A percentile compares a stretch with the other conserved stretches of the same genome.
These are phyloP conservation scores for Solidago caesia DNA, from an alignment of 129 eudicot species.

Conservation along the genomic window DNA sequence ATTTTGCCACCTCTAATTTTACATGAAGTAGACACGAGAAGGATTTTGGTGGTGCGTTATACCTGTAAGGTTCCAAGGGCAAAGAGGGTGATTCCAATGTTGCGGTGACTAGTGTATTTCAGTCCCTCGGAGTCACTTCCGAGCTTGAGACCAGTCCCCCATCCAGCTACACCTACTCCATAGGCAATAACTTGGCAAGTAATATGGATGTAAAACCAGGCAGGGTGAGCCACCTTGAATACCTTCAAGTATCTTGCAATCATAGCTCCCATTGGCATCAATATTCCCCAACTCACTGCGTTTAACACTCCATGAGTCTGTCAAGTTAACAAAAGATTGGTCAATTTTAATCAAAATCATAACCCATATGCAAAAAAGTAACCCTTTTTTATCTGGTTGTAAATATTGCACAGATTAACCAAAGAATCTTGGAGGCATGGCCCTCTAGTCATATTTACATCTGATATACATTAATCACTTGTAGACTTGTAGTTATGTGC, in stretches of 20 bases:
- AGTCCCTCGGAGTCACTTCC: constrained; percentile 70
- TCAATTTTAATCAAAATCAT: not conserved
- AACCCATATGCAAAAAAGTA: not conserved
- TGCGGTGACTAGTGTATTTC: constrained; percentile 47
- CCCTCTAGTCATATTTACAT: not conserved
- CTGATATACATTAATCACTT: not conserved
- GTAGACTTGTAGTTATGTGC: not conserved
- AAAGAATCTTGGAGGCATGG: not conserved
- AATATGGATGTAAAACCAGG: constrained; percentile 92
- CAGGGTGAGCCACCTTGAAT: constrained; percentile 79
- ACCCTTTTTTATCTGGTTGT: not conserved
- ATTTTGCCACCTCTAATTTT: not conserved
- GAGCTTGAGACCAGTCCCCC: constrained; percentile 88
- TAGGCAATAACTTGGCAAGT: constrained; percentile 73
- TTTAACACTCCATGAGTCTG: constrained; percentile 91
- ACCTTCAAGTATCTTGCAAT: constrained; percentile 87
- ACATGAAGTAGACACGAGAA: not conserved
- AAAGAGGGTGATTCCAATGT: constrained; percentile 73
- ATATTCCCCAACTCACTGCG: constrained; percentile 88
- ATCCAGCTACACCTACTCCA: constrained; percentile 75
- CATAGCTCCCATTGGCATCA: constrained; percentile 93
- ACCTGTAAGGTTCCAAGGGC: constrained; percentile 87
- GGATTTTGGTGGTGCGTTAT: constrained; percentile 1
- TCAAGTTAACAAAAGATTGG: not conserved
- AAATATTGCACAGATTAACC: not conserved